These are phyloP conservation scores for Ophiocordyceps camponoti-leonardi DNA, from an alignment of 2,329 filamentous ascomycete genomes.

Conservation along the genomic window DNA sequence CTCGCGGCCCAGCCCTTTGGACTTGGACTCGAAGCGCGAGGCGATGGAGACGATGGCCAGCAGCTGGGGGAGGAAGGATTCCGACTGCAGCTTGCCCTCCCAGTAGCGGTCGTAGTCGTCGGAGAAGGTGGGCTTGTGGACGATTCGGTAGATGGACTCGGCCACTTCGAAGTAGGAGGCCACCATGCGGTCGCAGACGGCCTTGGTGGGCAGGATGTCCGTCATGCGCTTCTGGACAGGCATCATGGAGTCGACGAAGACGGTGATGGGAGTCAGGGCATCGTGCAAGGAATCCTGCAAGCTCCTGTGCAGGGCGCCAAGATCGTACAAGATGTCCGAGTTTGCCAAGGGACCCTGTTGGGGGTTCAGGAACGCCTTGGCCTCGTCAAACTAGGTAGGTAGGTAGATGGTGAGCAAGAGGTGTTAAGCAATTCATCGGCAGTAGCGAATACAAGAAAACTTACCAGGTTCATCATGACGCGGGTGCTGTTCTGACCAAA, in stretches of 20 bases:
- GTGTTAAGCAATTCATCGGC: background rate
- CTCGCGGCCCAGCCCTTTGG: conserved; percentile 31
- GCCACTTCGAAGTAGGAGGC: conserved; percentile 30
- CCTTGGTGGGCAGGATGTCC: conserved; percentile 33
- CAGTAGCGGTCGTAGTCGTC: conserved; percentile 34
- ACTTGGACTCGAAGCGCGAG: conserved; percentile 33
- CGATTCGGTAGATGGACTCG: conserved; percentile 34
- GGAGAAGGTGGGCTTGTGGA: conserved; percentile 34
- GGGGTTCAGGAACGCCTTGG: conserved; percentile 30
- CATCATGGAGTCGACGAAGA: conserved; percentile 42
- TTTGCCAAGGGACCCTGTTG: conserved; percentile 17
- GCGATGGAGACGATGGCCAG: conserved; percentile 35
- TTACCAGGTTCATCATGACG: conserved; percentile 35
- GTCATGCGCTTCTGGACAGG: conserved; percentile 39
- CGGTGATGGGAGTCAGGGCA: conserved; percentile 31
- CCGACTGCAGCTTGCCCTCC: conserved; percentile 26
- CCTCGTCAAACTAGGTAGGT: conserved; percentile 30
- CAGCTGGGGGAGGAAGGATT: conserved; percentile 36
- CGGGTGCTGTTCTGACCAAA: conserved; percentile 36
- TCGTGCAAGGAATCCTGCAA: conserved; percentile 30
- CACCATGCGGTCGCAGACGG: conserved; percentile 33
- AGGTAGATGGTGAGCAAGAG: background rate
- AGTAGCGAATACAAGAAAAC: conserved; percentile 2
- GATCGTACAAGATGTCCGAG: conserved; percentile 5
- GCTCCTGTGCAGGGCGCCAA: conserved; percentile 24